These are phyloP conservation scores for Kuraishia piskuri DNA, from an alignment of 805 yeast species.

Conservation along the genomic window DNA sequence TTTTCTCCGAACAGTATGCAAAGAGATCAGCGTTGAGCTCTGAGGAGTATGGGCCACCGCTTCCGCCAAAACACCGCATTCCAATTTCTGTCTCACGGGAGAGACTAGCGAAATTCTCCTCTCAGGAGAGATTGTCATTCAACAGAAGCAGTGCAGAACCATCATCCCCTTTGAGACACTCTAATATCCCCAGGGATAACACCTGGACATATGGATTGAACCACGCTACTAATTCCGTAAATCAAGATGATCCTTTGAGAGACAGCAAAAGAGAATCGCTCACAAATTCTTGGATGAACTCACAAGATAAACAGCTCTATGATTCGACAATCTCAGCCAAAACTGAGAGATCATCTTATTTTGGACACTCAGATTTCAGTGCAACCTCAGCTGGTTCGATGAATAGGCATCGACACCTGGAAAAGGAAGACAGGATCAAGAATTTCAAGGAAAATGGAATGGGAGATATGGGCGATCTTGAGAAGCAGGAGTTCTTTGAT, in stretches of 20 bases:
- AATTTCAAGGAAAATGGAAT: constrained; percentile 12
- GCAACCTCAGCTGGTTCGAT: constrained; percentile 88
- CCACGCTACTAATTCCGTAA: constrained; percentile 1
- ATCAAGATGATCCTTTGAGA: constrained; percentile 6
- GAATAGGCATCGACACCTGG: constrained; percentile 51
- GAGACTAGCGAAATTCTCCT: constrained; percentile 3
- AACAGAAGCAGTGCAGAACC: neutral
- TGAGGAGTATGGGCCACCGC: constrained; percentile 24
- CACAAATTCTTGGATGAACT: neutral
- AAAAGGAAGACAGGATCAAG: constrained; percentile 13
- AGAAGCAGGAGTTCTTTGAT: constrained; percentile 25
- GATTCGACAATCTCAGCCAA: constrained; percentile 24
- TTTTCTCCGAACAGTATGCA: constrained; percentile 9
- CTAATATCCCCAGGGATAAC: neutral
- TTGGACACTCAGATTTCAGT: constrained; percentile 63
- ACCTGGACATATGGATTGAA: neutral
- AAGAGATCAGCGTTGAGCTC: neutral
- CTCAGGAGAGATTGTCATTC: neutral
- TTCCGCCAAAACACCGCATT: constrained; percentile 28
- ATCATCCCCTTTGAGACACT: neutral
- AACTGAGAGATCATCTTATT: constrained; percentile 30
- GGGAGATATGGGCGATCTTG: constrained; percentile 5
- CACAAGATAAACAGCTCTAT: constrained; percentile 10
- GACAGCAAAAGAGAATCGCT: neutral
- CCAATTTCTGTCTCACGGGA: constrained; percentile 7